Conservation (phyloP, 768 basidiomycete species). For the Mycena metata region DNA sequence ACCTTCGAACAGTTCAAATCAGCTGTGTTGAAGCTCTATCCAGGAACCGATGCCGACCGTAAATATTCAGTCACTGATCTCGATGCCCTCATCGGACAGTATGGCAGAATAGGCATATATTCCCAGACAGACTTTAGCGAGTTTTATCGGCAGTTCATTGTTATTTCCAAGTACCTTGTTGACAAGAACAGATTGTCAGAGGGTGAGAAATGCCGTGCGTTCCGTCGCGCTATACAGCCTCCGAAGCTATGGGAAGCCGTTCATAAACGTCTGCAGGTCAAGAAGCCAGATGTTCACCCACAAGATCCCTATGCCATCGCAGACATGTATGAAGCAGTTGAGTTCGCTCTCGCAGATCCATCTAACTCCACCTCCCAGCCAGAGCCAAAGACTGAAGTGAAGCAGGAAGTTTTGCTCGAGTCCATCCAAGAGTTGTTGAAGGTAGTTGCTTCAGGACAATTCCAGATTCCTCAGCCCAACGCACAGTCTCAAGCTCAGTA, state of each 20-base stretch:
- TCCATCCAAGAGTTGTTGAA: background rate
- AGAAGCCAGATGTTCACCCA: constrained; percentile 38
- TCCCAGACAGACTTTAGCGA: constrained; percentile 34
- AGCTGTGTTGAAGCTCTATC: constrained; percentile 42
- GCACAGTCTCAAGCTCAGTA: background rate
- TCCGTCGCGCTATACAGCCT: constrained; percentile 30
- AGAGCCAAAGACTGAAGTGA: background rate
- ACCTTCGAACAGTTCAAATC: constrained; percentile 41
- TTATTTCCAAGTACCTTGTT: constrained; percentile 38
- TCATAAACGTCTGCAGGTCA: constrained; percentile 37
- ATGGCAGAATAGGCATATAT: constrained; percentile 32
- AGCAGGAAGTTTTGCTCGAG: background rate
- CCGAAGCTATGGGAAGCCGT: constrained; percentile 10
- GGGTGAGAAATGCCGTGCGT: constrained; percentile 39
- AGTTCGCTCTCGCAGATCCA: constrained; percentile 33
- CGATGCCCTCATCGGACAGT: constrained; percentile 39
- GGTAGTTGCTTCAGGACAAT: background rate
- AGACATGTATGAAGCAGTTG: constrained; percentile 35
- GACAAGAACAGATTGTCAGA: constrained; percentile 29
- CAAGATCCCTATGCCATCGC: constrained; percentile 42
- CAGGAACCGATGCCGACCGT: constrained; percentile 32
- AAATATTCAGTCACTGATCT: constrained; percentile 42
- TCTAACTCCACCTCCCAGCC: background rate
- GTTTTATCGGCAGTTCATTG: constrained; percentile 41
- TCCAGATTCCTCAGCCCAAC: background rate